Base-by-base conservation (phyloP, 2,329 filamentous ascomycete species). In the Fusarium pseudoanthophilum region DNA sequence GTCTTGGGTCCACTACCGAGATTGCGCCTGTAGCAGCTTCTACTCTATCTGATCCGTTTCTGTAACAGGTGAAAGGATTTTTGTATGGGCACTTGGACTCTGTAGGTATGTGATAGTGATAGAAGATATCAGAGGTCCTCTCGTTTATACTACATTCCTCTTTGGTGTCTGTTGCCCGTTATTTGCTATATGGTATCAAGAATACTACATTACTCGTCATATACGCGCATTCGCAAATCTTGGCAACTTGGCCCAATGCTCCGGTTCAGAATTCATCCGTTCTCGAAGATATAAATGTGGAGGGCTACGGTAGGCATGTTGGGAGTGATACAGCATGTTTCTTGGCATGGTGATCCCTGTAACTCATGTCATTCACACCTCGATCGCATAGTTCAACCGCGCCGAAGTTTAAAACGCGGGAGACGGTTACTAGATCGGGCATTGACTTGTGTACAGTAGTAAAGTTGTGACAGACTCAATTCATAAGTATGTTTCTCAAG, bases 1-100 rank as follows among this genome's bases (percentile, higher is more conserved):
- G 49, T 62, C 68, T 63, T 64, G 45, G 62, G 59, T 71, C 75
- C 73, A 76, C 73, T 64, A 16, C 61, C 63, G 63, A 77, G 69
- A 75, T 77, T 77, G 24, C 71, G 30, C 21, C 30, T 70, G 71
- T 75, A 64, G 58, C 64, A 68, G 40, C 28, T 68, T 61, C 40
- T 43, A 68, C 72, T 75, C 43, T 76, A 75, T 77, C 75, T 75
- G 73, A 68, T 76, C 46, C 62, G 67, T 48, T 51, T 48, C 61
- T 66, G 65, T 65, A 55, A 67, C 62, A 51, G 51, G 51, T 59
- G 43, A 39, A 39, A 53, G 60, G 52, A 56, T 59, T 53, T 56
- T 48, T 45, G 37, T 43, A 42, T 53, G 46, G 48, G n/a, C 46
- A 42, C 49, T 65, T 36, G 49, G 48, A 14, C 48, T 20, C 28